Evolutionary conservation across 2,329 filamentous ascomycete genomes (phyloP), one percentile per base, ranked within the genome.

Genomic region (Pestalotiopsis fici): DNA sequence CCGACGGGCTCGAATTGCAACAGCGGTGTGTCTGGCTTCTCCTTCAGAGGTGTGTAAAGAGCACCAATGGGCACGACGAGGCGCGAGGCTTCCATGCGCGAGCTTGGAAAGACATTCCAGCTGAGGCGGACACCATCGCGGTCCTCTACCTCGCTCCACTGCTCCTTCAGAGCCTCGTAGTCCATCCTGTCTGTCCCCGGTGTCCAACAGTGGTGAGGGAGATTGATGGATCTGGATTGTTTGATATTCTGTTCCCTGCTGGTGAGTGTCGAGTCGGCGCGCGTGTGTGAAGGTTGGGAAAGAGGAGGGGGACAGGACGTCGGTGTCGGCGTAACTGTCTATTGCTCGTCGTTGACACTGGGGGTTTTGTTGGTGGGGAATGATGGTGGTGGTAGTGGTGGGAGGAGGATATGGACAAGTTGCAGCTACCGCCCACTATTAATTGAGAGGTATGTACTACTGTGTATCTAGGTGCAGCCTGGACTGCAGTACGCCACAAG

Each of bases 101-200:
- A 95, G 85, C 95, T 98, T 62, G 96, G 96, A 77, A 99, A 97
- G 69, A 97, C 97, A 80, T 99, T 99, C 96, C 96, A 99, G 83
- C 95, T 98, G 72, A 99, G 87, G 71, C 96, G 91, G 77, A 98
- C 90, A 69, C 96, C 96, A 89, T 99, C 96, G 74, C 93, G 91
- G 78, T 99, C 96, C 85, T 99, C 96, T 68, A 97, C 91, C 80
- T 98, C 94, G 77, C 91, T 94, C 95, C 95, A 98, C 84, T 95
- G 92, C 82, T 98, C 95, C 84, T 98, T 98, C 73, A 97, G 84
- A 73, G 90, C 88, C 81, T 98, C 95, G 86, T 94, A 97, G 80
- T 97, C 95, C 94, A 97, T 97, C 60, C 63, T 72, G 67, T 28
- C 11, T 13, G 62, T 18, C 13, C 11, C 18, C 28, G 15, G 31